Conservation (phyloP, 2,329 filamentous ascomycete genomes). For the Neopestalotiopsis sp. region DNA sequence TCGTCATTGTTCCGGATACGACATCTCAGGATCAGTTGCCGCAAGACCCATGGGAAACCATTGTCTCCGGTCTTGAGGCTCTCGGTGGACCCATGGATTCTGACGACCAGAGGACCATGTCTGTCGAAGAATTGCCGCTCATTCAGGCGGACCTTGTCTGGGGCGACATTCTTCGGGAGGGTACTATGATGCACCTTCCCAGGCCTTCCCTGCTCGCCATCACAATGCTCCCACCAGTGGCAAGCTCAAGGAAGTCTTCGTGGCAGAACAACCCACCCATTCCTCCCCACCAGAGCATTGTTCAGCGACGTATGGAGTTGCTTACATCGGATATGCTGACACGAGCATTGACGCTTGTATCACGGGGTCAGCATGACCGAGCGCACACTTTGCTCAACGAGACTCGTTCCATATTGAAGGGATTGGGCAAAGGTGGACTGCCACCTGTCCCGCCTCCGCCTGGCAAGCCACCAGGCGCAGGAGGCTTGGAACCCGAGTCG, state of each 20-base stretch:
- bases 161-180: slow-evolving; percentile 91
- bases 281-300: slow-evolving; percentile 91
- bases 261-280: slow-evolving; percentile 78
- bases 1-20: slow-evolving; percentile 89
- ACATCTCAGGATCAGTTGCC: slow-evolving; percentile 82
- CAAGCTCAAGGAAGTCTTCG: slow-evolving; percentile 67
- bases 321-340: slow-evolving; percentile 98
- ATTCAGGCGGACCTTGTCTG: slow-evolving; percentile 94
- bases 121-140: slow-evolving; percentile 91
- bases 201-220: slow-evolving; percentile 92
- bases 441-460: slow-evolving; percentile 70
- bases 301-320: slow-evolving; percentile 96
- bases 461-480: slow-evolving; percentile 44
- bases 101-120: slow-evolving; percentile 81
- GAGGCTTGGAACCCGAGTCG: slow-evolving; percentile 49
- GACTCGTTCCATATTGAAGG: slow-evolving; percentile 93
- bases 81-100: slow-evolving; percentile 86
- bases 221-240: slow-evolving; percentile 82
- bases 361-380: slow-evolving; percentile 89
- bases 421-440: slow-evolving; percentile 90
- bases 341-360: slow-evolving; percentile 86
- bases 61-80: slow-evolving; percentile 93
- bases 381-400: slow-evolving; percentile 91
- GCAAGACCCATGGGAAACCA: slow-evolving; percentile 95
- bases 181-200: slow-evolving; percentile 82